Base-by-base conservation (phyloP, 129 eudicot species). In the Flaveria bidentis region DNA sequence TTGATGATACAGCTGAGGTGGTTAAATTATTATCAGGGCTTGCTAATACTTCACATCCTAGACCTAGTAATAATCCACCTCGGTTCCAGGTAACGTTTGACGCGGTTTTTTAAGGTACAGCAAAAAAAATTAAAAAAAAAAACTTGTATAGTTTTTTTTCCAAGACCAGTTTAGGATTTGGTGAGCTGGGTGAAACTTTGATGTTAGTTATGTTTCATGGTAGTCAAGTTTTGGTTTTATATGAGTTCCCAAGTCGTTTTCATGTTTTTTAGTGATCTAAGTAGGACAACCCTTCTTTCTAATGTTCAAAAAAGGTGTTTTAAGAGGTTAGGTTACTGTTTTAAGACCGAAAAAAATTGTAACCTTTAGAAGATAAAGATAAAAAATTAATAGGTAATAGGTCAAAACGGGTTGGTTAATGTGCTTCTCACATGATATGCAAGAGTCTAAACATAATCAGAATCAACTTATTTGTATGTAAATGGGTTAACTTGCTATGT, bases 1-100 rank as follows among this genome's bases (percentile, higher is more conserved):
- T 92, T 51, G 96, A 90, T 11, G 98, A 92, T 73, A 77, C 92
- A 11, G 60, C 75, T 62, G 94, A 90, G 47, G 98, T 92, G 9
- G 78, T 88, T 15, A 77, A 66, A 57, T 41, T 92, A 82, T 93
- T 92, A 17, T 74, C 73, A 1, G 87, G 90, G 25, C 91, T 92
- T 18, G 96, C 91, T 25, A 80, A 78, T 63, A 92, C 88, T n/a
- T 92, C 97, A 6, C 79, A 75, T 81, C 88, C 88, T 52, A 89
- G 84, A 56, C 91, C 97, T 20, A 71, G 81, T 69, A 61, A 75
- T 67, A 69, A 83, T 76, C 69, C 80, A 7, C 78, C 84, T 36
- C 77, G 82, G 12, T 86, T 82, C 28, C 90, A 84, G 69, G 96
- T 90, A 55, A 79, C 93, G 16, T 83, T 88, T 58, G 92, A 92